Conservation (phyloP, 305 asterid species). For the Caryopteris hybrid region DNA sequence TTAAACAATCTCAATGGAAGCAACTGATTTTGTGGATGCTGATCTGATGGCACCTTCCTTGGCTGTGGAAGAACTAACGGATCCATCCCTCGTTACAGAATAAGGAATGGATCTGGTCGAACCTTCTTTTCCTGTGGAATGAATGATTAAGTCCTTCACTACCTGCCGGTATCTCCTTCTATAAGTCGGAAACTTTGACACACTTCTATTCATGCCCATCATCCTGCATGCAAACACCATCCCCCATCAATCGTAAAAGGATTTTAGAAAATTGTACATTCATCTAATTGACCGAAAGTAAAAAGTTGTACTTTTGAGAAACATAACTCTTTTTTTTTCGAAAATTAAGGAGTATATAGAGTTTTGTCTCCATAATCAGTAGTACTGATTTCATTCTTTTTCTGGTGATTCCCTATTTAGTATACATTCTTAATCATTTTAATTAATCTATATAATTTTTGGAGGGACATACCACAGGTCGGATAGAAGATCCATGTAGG, state of each 20-base stretch:
- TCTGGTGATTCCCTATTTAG: too few relatives aligned
- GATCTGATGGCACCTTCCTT: slow-evolving; percentile 36
- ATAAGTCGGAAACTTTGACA: slow-evolving; percentile 71
- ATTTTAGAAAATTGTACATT: too few relatives aligned
- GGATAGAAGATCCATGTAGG: too few relatives aligned
- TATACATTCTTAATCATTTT: too few relatives aligned
- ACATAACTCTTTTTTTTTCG: too few relatives aligned
- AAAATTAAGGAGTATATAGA: too few relatives aligned
- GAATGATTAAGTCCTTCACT: slow-evolving; percentile 52
- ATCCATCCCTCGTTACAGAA: slow-evolving; percentile 40
- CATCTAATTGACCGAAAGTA: too few relatives aligned
- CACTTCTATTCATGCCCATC: slow-evolving; percentile 65
- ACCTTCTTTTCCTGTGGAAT: slow-evolving; percentile 41
- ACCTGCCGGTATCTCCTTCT: slow-evolving; percentile 75
- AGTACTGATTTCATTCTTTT: too few relatives aligned
- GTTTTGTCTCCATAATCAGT: too few relatives aligned
- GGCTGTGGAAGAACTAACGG: slow-evolving; percentile 26
- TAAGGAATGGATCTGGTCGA: slow-evolving; percentile 23
- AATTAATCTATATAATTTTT: too few relatives aligned
- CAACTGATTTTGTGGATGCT: slow-evolving; percentile 30
- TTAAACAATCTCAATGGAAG: slow-evolving; percentile 58
- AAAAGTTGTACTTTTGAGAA: too few relatives aligned
- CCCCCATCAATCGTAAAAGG: neutral
- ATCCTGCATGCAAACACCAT: slow-evolving; percentile 43
- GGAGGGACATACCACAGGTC: too few relatives aligned